Conservation (phyloP, 352 stramenopile species). For the Globisporangium echinulatum region DNA sequence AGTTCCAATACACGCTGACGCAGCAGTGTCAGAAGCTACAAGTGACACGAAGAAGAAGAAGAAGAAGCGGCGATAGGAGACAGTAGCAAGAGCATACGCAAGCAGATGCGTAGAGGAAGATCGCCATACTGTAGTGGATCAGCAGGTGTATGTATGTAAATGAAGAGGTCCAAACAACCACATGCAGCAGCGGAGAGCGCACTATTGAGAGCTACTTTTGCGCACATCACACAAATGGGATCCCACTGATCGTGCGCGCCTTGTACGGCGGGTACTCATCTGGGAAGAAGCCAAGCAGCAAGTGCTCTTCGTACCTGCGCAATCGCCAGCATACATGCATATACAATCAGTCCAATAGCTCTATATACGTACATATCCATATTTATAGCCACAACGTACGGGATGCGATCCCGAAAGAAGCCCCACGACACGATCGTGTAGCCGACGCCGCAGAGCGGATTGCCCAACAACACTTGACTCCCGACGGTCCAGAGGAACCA, state of each 20-base stretch:
- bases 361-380: not conserved
- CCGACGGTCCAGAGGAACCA: constrained; percentile 97
- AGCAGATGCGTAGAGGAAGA: not conserved
- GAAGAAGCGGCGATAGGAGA: constrained; percentile 10
- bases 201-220: no score
- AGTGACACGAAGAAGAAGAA: constrained; percentile 41
- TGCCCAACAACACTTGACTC: constrained; percentile 92
- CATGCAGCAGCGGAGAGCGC: not conserved
- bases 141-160: no score
- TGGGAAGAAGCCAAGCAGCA: constrained; percentile 88
- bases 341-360: not conserved
- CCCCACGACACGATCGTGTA: constrained; percentile 89
- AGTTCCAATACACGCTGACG: constrained; percentile 11
- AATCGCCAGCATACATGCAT: no score
- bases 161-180: no score
- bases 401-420: constrained; percentile 94
- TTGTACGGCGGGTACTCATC: constrained; percentile 91
- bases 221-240: constrained; percentile 81
- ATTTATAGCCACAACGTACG: constrained; percentile 35
- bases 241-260: constrained; percentile 84
- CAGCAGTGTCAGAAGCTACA: constrained; percentile 2
- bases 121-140: no score
- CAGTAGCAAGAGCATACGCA: constrained; percentile 2
- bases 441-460: constrained; percentile 79
- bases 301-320: constrained; percentile 88